These are phyloP conservation scores for Thelonectria discophora DNA, from an alignment of 2,329 filamentous ascomycete species.

Conservation along the genomic window DNA sequence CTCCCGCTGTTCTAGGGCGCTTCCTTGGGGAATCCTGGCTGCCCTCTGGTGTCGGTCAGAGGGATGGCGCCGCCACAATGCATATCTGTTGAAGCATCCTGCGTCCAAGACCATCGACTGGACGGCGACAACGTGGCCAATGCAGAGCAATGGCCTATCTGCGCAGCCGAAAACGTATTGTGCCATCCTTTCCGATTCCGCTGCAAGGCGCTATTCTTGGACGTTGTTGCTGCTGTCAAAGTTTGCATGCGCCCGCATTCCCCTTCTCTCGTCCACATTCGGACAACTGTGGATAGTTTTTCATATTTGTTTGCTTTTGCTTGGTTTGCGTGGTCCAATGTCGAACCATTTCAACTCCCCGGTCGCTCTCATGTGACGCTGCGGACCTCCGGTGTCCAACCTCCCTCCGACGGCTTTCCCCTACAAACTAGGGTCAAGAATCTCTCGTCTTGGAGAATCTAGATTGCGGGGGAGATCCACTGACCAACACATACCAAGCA, in stretches of 20 bases:
- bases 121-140: conserved; percentile 22
- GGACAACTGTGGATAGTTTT: neutral
- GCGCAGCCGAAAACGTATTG: neutral
- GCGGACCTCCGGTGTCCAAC: conserved; percentile 13
- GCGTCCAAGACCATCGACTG: neutral
- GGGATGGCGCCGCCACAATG: conserved; percentile 33
- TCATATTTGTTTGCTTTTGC: conserved; percentile 17
- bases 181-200: conserved; percentile 1
- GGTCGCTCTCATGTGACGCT: conserved; percentile 19
- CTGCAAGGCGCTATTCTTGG: neutral
- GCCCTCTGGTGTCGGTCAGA: conserved; percentile 21
- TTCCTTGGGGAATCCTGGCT: conserved; percentile 28
- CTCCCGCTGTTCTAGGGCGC: conserved; percentile 30
- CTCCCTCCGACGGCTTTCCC: neutral
- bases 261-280: neutral
- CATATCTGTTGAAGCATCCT: neutral
- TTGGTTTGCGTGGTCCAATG: conserved; percentile 16
- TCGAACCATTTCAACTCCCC: conserved; percentile 15
- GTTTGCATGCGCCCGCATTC: conserved; percentile 19
- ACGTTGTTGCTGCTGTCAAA: neutral
- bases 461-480: conserved; percentile 35
- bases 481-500: neutral
- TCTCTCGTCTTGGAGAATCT: conserved; percentile 21
- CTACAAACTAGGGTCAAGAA: conserved; percentile 1
- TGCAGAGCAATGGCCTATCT: conserved; percentile 10